Evolutionary conservation across 805 yeast genomes (phyloP).

Genomic region (Komagataella populi): DNA sequence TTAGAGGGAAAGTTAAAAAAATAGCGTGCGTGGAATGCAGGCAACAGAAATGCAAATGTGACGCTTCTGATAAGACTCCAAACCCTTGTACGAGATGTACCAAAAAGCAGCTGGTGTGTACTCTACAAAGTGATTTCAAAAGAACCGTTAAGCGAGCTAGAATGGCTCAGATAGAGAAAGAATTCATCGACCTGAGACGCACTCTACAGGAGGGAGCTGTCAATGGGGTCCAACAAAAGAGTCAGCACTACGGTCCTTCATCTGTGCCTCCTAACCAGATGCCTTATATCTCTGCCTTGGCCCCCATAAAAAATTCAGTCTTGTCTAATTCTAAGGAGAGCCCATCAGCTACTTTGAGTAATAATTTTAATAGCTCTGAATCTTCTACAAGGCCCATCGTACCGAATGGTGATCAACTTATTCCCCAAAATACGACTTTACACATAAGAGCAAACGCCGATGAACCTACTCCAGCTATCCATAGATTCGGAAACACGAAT

Average conservation of each 20-base stretch:
- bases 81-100: constrained; percentile 73
- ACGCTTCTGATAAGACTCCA: constrained; percentile 66
- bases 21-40: constrained; percentile 94
- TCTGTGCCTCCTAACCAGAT: background rate
- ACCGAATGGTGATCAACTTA: constrained; percentile 1
- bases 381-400: background rate
- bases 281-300: background rate
- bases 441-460: background rate
- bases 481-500: background rate
- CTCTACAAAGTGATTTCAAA: constrained; percentile 68
- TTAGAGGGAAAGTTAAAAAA: constrained; percentile 22
- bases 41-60: constrained; percentile 89
- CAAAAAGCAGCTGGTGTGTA: constrained; percentile 57
- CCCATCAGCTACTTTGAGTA: background rate
- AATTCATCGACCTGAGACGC: constrained; percentile 55
- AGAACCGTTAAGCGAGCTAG: constrained; percentile 83
- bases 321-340: background rate
- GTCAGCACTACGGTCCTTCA: constrained; percentile 3
- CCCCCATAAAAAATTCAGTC: constrained; percentile 2
- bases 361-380: background rate
- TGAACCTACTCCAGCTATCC: background rate
- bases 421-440: background rate
- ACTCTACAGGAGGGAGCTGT: constrained; percentile 19
- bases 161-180: constrained; percentile 71
- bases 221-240: background rate